These are phyloP conservation scores for Hypoxylon fragiforme DNA, from an alignment of 495 filamentous ascomycete genomes.

Conservation along the genomic window DNA sequence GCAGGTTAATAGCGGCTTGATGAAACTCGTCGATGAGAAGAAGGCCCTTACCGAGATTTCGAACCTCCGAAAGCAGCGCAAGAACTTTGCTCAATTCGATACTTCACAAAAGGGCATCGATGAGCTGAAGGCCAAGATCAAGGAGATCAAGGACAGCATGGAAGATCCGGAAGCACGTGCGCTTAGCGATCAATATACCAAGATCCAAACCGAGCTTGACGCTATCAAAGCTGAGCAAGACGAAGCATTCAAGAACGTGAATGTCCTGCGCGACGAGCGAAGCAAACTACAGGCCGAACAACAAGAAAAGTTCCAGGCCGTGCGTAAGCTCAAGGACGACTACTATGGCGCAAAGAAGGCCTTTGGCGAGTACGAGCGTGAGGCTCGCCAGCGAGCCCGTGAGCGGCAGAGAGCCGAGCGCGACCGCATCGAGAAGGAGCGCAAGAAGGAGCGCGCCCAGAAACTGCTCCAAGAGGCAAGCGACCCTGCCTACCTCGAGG, in stretches of 20 bases:
- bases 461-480: slow-evolving; percentile 88
- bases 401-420: slow-evolving; percentile 63
- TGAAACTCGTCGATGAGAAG: slow-evolving; percentile 96
- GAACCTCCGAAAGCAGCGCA: slow-evolving; percentile 81
- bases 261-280: slow-evolving; percentile 84
- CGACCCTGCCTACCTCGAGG: slow-evolving; percentile 81
- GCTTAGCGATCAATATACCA: slow-evolving; percentile 79
- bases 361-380: slow-evolving; percentile 76
- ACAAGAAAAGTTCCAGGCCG: slow-evolving; percentile 75
- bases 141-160: slow-evolving; percentile 78
- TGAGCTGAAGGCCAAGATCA: slow-evolving; percentile 78
- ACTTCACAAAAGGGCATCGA: slow-evolving; percentile 82
- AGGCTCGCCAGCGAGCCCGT: slow-evolving; percentile 69
- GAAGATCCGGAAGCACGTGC: slow-evolving; percentile 93
- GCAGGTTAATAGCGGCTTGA: slow-evolving; percentile 79
- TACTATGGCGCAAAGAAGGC: slow-evolving; percentile 79
- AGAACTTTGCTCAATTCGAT: slow-evolving; percentile 83
- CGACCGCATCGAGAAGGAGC: slow-evolving; percentile 77
- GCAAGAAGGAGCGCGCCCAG: slow-evolving; percentile 81
- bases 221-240: slow-evolving; percentile 88
- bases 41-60: slow-evolving; percentile 84
- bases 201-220: slow-evolving; percentile 82
- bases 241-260: slow-evolving; percentile 80
- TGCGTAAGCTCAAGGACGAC: slow-evolving; percentile 83
- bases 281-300: slow-evolving; percentile 79